Evolutionary conservation across 345 rosid species (phyloP).

Genomic region (Acer negundo): DNA sequence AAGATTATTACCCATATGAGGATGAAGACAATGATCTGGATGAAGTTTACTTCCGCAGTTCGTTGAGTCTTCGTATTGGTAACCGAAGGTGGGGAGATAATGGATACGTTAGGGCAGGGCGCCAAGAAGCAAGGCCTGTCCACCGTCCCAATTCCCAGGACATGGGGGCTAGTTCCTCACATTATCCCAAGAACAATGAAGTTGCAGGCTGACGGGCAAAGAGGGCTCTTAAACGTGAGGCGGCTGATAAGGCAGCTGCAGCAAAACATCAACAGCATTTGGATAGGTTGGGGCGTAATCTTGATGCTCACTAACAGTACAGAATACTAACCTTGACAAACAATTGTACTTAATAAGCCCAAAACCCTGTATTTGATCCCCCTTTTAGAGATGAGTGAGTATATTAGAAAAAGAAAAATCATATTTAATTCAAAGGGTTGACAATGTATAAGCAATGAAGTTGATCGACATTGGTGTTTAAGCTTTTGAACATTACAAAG

Average conservation of each 20-base stretch:
- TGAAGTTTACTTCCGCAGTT: slow-evolving; percentile 56
- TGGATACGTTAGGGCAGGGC: slow-evolving; percentile 84
- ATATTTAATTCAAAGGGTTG: neutral
- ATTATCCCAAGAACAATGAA: slow-evolving; percentile 61
- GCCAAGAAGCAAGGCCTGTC: slow-evolving; percentile 82
- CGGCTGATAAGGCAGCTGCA: slow-evolving; percentile 86
- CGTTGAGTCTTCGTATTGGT: slow-evolving; percentile 65
- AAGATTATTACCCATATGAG: slow-evolving; percentile 51
- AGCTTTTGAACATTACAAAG: too few species aligned
- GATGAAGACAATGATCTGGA: slow-evolving; percentile 61
- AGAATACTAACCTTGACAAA: neutral
- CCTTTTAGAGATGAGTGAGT: neutral
- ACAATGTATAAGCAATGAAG: neutral
- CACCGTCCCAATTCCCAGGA: slow-evolving; percentile 36
- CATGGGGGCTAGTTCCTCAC: slow-evolving; percentile 57
- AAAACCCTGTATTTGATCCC: slow-evolving; percentile 2
- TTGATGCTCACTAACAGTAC: neutral
- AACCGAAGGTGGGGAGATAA: slow-evolving; percentile 96
- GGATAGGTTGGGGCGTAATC: slow-evolving; percentile 29
- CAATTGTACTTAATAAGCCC: neutral
- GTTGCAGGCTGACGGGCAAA: slow-evolving; percentile 78
- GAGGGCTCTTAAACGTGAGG: slow-evolving; percentile 90
- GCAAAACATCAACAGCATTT: slow-evolving; percentile 40
- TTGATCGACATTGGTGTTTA: too few species aligned
- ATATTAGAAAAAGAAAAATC: neutral